Conservation (phyloP, 192 early-diverging fungal species). For the Linnemannia exigua region DNA sequence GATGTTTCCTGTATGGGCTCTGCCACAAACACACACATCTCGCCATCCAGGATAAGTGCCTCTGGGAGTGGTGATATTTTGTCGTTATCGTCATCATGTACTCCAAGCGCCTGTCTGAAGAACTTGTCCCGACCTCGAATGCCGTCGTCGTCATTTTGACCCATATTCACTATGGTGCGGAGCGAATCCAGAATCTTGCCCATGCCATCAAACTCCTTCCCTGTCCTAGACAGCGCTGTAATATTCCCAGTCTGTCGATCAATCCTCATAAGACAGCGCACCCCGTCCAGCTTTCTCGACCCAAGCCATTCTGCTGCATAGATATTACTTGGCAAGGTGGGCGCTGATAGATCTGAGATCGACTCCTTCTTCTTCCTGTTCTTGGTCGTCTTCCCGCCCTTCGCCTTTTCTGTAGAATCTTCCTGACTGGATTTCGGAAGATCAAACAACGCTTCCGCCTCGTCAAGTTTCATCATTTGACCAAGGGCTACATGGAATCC, state of each 20-base stretch:
- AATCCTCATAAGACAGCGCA: constrained; percentile 61
- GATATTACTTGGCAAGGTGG: not conserved
- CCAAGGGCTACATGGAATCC: constrained; percentile 43
- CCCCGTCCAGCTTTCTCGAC: constrained; percentile 67
- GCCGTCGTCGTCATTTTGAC: not conserved
- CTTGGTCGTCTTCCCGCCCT: not conserved
- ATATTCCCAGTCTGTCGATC: constrained; percentile 28
- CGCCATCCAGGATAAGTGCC: constrained; percentile 61
- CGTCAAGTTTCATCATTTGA: constrained; percentile 10
- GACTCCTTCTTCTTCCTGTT: not conserved
- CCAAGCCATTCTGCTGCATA: constrained; percentile 51
- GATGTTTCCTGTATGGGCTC: not conserved
- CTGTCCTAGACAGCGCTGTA: constrained; percentile 59
- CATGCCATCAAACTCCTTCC: constrained; percentile 45
- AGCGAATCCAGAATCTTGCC: constrained; percentile 32
- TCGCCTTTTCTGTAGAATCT: too few relatives aligned
- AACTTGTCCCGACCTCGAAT: constrained; percentile 3
- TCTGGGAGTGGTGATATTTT: constrained; percentile 6
- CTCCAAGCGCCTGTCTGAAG: constrained; percentile 16
- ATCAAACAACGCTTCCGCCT: constrained; percentile 15
- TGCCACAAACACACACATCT: constrained; percentile 60
- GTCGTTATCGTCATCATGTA: not conserved
- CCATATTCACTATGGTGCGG: not conserved
- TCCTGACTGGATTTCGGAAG: too few relatives aligned
- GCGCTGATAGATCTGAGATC: too few relatives aligned